Conservation (phyloP, 2,329 filamentous ascomycete species). For the Thielaviopsis ethacetica region DNA sequence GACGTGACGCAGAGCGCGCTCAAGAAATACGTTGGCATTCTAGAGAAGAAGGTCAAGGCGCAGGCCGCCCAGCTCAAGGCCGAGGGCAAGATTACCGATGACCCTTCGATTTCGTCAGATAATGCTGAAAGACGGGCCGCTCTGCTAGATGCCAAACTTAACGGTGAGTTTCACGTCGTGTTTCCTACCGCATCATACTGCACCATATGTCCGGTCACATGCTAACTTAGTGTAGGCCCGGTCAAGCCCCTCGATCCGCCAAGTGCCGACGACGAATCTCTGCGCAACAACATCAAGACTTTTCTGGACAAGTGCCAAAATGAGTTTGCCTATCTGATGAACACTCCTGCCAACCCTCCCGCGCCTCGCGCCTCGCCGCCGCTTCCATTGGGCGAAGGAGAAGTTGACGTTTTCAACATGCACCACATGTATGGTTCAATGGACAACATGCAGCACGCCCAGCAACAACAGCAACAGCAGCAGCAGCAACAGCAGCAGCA, state of each 20-base stretch:
- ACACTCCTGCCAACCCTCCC: conserved; percentile 47
- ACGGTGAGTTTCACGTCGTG: conserved; percentile 24
- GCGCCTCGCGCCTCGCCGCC: conserved; percentile 48
- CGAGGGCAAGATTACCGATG: conserved; percentile 25
- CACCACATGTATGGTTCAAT: conserved; percentile 21
- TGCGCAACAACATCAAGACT: conserved; percentile 37
- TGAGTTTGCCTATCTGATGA: conserved; percentile 53
- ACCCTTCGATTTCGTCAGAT: conserved; percentile 27
- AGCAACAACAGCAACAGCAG: conserved; percentile 6
- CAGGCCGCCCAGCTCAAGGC: conserved; percentile 57
- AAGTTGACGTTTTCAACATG: conserved; percentile 29
- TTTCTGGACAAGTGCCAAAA: conserved; percentile 49
- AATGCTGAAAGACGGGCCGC: conserved; percentile 30
- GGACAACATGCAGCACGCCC: not conserved
- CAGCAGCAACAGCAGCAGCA: conserved; percentile 10
- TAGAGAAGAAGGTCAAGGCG: conserved; percentile 75
- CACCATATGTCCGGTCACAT: not conserved
- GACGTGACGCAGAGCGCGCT: conserved; percentile 80
- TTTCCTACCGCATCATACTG: not conserved
- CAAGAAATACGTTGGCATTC: conserved; percentile 76
- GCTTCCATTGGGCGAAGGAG: conserved; percentile 21
- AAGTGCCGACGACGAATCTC: conserved; percentile 31
- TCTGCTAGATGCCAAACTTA: conserved; percentile 39
- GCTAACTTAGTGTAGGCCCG: conserved; percentile 9
- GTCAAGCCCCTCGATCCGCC: conserved; percentile 20